phyloP scores from a whole-genome alignment of 1,284 basidiomycete species.

The Coriolopsis trogii region DNA sequence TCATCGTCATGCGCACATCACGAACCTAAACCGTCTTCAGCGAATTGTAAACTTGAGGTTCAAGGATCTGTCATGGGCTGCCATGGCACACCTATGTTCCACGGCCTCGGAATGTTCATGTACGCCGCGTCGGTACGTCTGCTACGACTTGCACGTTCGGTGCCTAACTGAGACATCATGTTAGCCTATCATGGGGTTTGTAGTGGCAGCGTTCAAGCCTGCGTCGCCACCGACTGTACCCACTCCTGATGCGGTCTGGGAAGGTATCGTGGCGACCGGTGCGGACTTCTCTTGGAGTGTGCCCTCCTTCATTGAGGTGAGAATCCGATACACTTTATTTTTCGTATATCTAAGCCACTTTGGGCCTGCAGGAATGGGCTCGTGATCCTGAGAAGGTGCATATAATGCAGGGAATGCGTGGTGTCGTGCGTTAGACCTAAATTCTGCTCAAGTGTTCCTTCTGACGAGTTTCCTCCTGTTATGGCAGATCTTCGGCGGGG shows the following conservation, averaged over 20 bases:
- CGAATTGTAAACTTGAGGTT: slow-evolving; percentile 20
- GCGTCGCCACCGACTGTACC: slow-evolving; percentile 24
- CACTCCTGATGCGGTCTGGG: slow-evolving; percentile 26
- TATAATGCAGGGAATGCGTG: slow-evolving; percentile 20
- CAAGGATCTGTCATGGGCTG: slow-evolving; percentile 17
- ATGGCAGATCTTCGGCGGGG: slow-evolving; percentile 4
- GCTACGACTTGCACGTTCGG: background rate
- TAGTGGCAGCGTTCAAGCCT: slow-evolving; percentile 24
- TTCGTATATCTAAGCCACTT: background rate
- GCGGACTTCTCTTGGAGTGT: slow-evolving; percentile 28
- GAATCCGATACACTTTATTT: background rate
- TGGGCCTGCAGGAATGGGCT: slow-evolving; percentile 21
- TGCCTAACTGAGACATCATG: background rate
- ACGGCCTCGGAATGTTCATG: slow-evolving; percentile 25
- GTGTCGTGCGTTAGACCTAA: slow-evolving; percentile 16
- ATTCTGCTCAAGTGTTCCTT: too few species aligned
- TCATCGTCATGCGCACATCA: background rate
- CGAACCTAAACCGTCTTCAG: background rate
- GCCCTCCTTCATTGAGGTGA: slow-evolving; percentile 34
- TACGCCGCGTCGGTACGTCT: slow-evolving; percentile 17
- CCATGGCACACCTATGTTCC: slow-evolving; percentile 29
- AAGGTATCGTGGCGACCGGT: slow-evolving; percentile 19
- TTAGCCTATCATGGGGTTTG: slow-evolving; percentile 18
- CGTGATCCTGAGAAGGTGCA: slow-evolving; percentile 21
- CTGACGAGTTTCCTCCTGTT: background rate